Conservation (phyloP, 495 filamentous ascomycete genomes). For the Apodospora peruviana region DNA sequence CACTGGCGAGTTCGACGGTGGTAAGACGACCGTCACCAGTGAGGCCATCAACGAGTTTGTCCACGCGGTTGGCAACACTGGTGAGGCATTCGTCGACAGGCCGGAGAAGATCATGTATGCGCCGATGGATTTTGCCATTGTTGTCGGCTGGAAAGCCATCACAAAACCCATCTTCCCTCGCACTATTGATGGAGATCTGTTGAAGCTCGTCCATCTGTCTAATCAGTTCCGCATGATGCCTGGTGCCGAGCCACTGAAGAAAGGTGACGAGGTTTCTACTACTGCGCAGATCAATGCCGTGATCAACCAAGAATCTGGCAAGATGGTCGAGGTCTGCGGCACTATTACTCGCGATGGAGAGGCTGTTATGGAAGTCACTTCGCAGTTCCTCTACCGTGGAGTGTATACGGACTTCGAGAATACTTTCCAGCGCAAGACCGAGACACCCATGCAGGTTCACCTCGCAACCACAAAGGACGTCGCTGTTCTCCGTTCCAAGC, state of each 20-base stretch:
- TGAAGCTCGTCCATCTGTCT: slow-evolving; percentile 91
- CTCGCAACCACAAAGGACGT: slow-evolving; percentile 82
- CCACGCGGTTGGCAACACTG: slow-evolving; percentile 95
- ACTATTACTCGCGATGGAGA: slow-evolving; percentile 82
- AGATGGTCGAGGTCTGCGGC: slow-evolving; percentile 98
- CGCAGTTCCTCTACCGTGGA: slow-evolving; percentile 94
- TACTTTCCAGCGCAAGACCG: slow-evolving; percentile 95
- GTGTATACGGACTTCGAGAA: slow-evolving; percentile 91
- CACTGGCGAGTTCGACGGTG: slow-evolving; percentile 83
- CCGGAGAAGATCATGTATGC: slow-evolving; percentile 92
- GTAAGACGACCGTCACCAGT: slow-evolving; percentile 74
- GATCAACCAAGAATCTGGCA: slow-evolving; percentile 95
- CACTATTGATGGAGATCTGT: slow-evolving; percentile 87
- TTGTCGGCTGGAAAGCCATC: slow-evolving; percentile 98
- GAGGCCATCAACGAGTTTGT: slow-evolving; percentile 97
- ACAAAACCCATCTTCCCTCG: slow-evolving; percentile 97
- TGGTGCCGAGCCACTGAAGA: slow-evolving; percentile 88
- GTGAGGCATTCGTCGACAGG: slow-evolving; percentile 96
- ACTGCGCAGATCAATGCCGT: slow-evolving; percentile 96
- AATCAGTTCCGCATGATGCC: slow-evolving; percentile 98
- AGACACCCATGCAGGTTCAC: slow-evolving; percentile 92
- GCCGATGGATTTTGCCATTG: slow-evolving; percentile 98
- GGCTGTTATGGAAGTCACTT: slow-evolving; percentile 97
- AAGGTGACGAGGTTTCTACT: slow-evolving; percentile 86
- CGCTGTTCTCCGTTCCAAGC: slow-evolving; percentile 88